A percentile compares a stretch with the other conserved stretches of the same genome.
Evolutionary conservation across 2,329 filamentous ascomycete species (phyloP).

Genomic region (Fusarium nodosum): DNA sequence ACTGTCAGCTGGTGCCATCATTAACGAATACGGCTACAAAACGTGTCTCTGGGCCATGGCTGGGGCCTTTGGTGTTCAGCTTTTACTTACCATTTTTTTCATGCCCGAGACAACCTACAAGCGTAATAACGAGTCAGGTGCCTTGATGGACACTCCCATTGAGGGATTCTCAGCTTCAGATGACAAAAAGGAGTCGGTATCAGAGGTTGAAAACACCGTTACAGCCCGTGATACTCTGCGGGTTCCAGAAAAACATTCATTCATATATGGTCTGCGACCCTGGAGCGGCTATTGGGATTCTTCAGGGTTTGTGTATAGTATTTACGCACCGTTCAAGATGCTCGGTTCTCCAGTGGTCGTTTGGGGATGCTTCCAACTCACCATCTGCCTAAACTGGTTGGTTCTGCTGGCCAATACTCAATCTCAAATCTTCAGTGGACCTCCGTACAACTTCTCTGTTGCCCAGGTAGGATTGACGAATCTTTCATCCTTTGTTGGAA

Average conservation of each 20-base stretch:
- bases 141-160: fast-evolving
- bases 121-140: fast-evolving
- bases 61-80: not conserved
- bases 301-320: not conserved
- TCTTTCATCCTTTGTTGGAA: not conserved
- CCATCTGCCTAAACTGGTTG: not conserved
- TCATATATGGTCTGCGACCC: not conserved
- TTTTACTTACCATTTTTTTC: not conserved
- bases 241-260: fast-evolving
- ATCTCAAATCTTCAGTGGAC: not conserved
- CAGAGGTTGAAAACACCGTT: not conserved
- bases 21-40: not conserved
- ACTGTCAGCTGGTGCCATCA: not conserved
- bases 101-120: slow-evolving; percentile 7
- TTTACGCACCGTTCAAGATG: slow-evolving; percentile 5
- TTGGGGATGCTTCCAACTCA: slow-evolving; percentile 5
- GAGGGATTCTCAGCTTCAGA: fast-evolving
- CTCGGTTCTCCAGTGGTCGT: slow-evolving; percentile 6
- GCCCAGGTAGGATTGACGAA: not conserved
- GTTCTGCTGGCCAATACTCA: fast-evolving
- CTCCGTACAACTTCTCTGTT: slow-evolving; percentile 7
- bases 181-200: not conserved
- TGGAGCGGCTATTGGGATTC: slow-evolving; percentile 4
- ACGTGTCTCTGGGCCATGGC: slow-evolving; percentile 3
- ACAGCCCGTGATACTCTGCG: fast-evolving